Evolutionary conservation across 148 eudicot genomes (phyloP).

Genomic region (Fallopia convolvulus): DNA sequence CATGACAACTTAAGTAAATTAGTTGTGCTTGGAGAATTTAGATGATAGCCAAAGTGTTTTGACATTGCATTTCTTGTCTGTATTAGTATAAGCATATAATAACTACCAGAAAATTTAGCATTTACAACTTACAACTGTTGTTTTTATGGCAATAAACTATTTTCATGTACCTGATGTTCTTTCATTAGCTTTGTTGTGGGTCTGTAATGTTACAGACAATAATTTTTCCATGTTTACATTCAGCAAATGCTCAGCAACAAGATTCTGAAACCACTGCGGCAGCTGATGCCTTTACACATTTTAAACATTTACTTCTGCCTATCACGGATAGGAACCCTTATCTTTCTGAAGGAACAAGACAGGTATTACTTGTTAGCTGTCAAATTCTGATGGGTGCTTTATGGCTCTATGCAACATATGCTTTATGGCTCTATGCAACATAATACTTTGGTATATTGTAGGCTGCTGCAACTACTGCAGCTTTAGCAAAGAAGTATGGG

Average conservation of each 20-base stretch:
- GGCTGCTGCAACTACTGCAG: slow-evolving; percentile 92
- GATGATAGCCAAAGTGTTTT: background rate
- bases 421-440: background rate
- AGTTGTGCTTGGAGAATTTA: background rate
- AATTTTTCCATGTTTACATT: slow-evolving; percentile 12
- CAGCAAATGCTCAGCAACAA: slow-evolving; percentile 57
- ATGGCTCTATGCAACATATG: background rate
- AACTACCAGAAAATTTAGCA: background rate
- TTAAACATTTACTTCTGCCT: slow-evolving; percentile 92
- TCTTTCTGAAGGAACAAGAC: slow-evolving; percentile 93
- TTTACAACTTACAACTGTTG: background rate
- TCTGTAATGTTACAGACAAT: background rate
- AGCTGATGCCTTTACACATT: slow-evolving; percentile 64
- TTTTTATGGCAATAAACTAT: background rate
- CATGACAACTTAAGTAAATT: background rate
- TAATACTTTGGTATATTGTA: slow-evolving; percentile 8
- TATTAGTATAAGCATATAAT: no score
- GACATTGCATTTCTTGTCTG: no score
- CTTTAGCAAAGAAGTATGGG: slow-evolving; percentile 93
- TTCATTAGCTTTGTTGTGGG: background rate
- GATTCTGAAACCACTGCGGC: slow-evolving; percentile 57
- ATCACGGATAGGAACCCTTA: slow-evolving; percentile 83
- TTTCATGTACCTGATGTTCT: background rate
- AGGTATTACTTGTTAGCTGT: slow-evolving; percentile 36
- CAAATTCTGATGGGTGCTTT: background rate